Evolutionary conservation across 441 rosid genomes (phyloP).

Genomic region (Pelargonium myrrhifolium): DNA sequence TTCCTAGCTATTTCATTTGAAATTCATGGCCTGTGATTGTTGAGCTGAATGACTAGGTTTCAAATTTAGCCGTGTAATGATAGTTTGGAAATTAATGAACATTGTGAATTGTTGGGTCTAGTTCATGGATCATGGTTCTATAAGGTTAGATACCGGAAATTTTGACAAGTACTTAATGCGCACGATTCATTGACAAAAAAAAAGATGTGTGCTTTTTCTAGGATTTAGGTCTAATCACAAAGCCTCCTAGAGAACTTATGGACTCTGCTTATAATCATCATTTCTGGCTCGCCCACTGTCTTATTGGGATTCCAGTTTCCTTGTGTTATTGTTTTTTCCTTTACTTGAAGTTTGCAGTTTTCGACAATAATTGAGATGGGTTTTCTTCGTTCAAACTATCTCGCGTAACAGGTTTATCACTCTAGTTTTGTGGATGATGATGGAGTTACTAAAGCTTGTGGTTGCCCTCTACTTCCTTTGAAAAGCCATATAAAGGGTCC

Average conservation of each 20-base stretch:
- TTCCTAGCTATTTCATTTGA: not conserved
- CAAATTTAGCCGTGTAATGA: not conserved
- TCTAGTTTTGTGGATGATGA: constrained; percentile 86
- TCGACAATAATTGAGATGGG: not conserved
- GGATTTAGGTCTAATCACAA: not conserved
- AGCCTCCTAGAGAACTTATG: not conserved
- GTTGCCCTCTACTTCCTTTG: constrained; percentile 85
- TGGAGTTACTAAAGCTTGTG: constrained; percentile 68
- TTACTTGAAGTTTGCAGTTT: too few relatives aligned
- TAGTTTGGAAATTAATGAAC: not conserved
- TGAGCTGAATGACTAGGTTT: not conserved
- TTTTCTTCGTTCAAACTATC: not conserved
- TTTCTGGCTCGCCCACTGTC: not conserved
- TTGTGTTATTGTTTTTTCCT: not conserved
- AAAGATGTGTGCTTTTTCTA: too few relatives aligned
- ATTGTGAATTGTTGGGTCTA: not conserved
- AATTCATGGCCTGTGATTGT: not conserved
- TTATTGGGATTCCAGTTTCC: not conserved
- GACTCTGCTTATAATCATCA: not conserved
- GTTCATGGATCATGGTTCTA: not conserved
- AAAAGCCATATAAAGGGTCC: constrained; percentile 95
- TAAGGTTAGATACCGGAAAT: too few relatives aligned
- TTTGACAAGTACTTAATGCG: too few relatives aligned
- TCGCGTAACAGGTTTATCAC: constrained; percentile 63
- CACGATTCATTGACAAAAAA: too few relatives aligned